phyloP scores from a whole-genome alignment of 2,329 filamentous ascomycete species.

The Claviceps sp. region DNA sequence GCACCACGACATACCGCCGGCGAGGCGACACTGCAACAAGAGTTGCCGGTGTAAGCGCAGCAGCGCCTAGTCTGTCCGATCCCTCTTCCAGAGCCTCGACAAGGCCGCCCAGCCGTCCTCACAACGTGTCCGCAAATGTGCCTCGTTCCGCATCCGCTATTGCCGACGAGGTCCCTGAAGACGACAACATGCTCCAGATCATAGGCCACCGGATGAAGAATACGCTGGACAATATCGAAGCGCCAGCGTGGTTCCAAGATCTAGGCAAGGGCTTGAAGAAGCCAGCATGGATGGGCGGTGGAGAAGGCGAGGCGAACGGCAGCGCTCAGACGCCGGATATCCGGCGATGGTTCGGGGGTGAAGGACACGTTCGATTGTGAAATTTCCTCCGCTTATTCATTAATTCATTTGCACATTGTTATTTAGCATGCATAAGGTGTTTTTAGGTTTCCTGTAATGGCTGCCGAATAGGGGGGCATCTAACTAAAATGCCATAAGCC shows the following conservation, averaged over 20 bases:
- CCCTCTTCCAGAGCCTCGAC: conserved; percentile 25
- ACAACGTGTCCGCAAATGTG: conserved; percentile 19
- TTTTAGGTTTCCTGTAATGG: too few relatives aligned
- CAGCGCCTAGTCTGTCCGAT: conserved; percentile 34
- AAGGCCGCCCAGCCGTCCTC: conserved; percentile 25
- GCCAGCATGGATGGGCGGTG: conserved; percentile 74
- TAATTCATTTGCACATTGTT: not conserved
- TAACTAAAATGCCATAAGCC: not conserved
- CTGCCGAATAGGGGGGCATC: too few relatives aligned
- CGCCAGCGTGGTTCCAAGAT: conserved; percentile 71
- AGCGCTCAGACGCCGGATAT: conserved; percentile 28
- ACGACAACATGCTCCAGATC: conserved; percentile 72
- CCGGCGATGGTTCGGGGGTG: conserved; percentile 45
- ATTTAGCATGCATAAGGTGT: too few relatives aligned
- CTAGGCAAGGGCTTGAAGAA: conserved; percentile 56
- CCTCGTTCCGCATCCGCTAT: conserved; percentile 13
- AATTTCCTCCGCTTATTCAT: not conserved
- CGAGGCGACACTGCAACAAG: conserved; percentile 29
- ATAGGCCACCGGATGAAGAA: conserved; percentile 81
- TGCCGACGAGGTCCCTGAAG: conserved; percentile 43
- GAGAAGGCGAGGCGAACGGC: conserved; percentile 30
- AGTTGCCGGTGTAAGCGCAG: conserved; percentile 16
- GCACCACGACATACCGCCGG: conserved; percentile 40
- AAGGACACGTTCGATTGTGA: conserved; percentile 11
- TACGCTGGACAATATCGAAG: conserved; percentile 71